Conservation (phyloP, 148 eudicot species). For the Vaccinium macrocarpon region DNA sequence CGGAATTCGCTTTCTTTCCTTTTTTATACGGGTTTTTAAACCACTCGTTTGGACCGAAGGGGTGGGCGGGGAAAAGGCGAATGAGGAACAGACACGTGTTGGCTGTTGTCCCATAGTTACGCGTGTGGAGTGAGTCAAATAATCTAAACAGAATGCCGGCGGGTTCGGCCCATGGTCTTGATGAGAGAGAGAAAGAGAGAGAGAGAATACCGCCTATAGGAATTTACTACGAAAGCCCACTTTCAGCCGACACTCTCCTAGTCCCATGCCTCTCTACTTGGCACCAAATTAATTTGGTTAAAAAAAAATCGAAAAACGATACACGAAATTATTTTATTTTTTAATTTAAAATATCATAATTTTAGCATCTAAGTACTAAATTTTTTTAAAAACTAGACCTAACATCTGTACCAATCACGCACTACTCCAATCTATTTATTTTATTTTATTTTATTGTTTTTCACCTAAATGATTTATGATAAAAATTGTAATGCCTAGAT, state of each 20-base stretch:
- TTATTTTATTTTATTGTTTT: too few relatives aligned
- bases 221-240: not conserved
- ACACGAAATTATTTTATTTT: too few relatives aligned
- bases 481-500: too few relatives aligned
- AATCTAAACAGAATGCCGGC: slow-evolving; percentile 7
- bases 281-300: too few relatives aligned
- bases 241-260: not conserved
- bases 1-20: not conserved
- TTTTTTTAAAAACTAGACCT: too few relatives aligned
- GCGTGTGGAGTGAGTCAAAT: not conserved
- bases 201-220: not conserved
- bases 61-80: not conserved
- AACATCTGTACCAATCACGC: not conserved
- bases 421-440: not conserved
- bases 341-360: too few relatives aligned
- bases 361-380: too few relatives aligned
- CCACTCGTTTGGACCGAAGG: not conserved
- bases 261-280: not conserved
- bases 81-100: not conserved
- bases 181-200: not conserved
- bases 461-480: too few relatives aligned
- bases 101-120: not conserved
- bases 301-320: too few relatives aligned
- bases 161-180: slow-evolving; percentile 10
- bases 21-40: not conserved